Evolutionary conservation across 257 asterid genomes (phyloP), one percentile per base, ranked within the genome.

Genomic region (Gentiana dahurica): DNA sequence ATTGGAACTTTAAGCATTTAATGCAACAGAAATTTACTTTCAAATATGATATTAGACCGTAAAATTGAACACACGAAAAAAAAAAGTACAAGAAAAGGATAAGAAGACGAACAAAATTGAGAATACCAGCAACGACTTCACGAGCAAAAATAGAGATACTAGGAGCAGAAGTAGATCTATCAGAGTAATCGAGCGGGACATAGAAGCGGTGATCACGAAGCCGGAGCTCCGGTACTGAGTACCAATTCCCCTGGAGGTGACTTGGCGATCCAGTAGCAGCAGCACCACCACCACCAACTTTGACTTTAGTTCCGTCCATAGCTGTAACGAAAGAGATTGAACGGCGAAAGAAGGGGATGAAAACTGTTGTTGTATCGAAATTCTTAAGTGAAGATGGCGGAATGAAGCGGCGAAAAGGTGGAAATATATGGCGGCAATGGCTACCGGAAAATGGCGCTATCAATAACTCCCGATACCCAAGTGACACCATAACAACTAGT

Each of bases 191-290:
- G 39, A 89, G 93, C 35, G 97, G 95, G n/a, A 81, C 84, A 49
- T 76, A 77, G 83, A 89, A 89, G 15, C 76, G 69, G 67, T 89
- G 95, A 78, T 89, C 84, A 6, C 97, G 81, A 46, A 89, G 82
- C 7, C 93, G 92, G 73, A 89, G 86, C 35, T 86, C 97, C 73
- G 95, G 97, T 55, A 80, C 88, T 9, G 93, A 86, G 73, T 66
- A 89, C 97, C 97, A 89, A 10, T 60, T 61, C 54, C 86, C 73
- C 53, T 71, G 53, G 45, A 67, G 60, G 78, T 80, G 86, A 6
- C 73, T 72, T 70, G 73, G 24, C 54, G 66, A 34, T 15, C 47
- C 54, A 24, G 62, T 33, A 34, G 52, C 54, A 15, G 61, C 37
- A n/a, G 59, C 69, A 34, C 34, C 33, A 54, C 67, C 53, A 45